Evolutionary conservation across 1,139 yeast genomes (phyloP), one percentile per base, ranked within the genome.

Genomic region (Wickerhamiella pararugosa): DNA sequence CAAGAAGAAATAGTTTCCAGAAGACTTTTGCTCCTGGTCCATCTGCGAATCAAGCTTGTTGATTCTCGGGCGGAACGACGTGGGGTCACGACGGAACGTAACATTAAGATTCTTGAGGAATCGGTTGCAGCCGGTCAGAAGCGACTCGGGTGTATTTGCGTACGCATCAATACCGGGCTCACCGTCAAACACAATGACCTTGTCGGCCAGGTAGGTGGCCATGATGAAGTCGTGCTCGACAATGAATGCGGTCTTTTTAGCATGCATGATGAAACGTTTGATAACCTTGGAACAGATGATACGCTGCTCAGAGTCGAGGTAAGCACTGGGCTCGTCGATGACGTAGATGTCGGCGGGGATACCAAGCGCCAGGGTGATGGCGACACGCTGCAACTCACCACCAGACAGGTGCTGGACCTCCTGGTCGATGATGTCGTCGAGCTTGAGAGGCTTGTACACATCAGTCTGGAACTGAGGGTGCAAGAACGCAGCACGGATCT

Each of bases 171-270:
- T 72, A 25, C 96, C 84, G 43, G 99, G 97, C 51, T 69, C 60
- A 65, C 99, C 98, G 64, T 90, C 98, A 60, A 87, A 92, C 46
- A 90, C 97, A 72, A 90, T 90, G 54, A 90, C 98, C 61, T 94
- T 77, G 65, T 90, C 98, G 49, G 99, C 98, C 70, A 90, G 74
- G 63, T 90, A 90, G 27, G 98, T 90, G 51, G 98, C 97, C 98
- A 90, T 90, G 68, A 90, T 90, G 74, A 90, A 90, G 76, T 90
- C 99, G 78, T 90, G 99, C 79, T 90, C 99, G 48, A 90, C 99
- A 56, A 90, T 71, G 61, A 90, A 90, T 7, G 98, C 98, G 39
- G 98, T 86, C 73, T 87, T 90, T 71, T 90, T 87, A 53, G 96
- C 76, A 63, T 90, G 98, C 61, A 90, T 70, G 58, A 92, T 83